Base-by-base conservation (phyloP, 177 flowering plant genomes). In the Vitis hybrid region DNA sequence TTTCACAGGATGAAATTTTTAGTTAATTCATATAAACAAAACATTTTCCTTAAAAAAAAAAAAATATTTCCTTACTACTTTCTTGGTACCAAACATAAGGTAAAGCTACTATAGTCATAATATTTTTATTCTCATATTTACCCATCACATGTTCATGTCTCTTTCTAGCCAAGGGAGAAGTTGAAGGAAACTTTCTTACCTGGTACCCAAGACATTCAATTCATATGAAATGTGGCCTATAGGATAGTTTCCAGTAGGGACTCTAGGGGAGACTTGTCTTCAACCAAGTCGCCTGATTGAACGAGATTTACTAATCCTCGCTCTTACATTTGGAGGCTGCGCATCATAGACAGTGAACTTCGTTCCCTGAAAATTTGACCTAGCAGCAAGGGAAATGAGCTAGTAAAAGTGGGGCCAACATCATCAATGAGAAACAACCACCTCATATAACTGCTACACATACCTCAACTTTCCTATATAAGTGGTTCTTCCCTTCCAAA, bases 281-380 rank as follows among this genome's bases (percentile, higher is more conserved):
- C 79, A 67, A n/a, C 82, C 81, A 49, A 79, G 77, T n/a, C 79
- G 64, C 60, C 86, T 74, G 15, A 83, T 85, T 21, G 91, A 86
- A 32, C 83, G 87, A 60, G 83, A 77, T 75, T 81, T 85, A 6
- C 79, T 74, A 11, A 82, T 78, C 72, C 59, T 78, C n/a, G 90
- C 87, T 35, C 80, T 87, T 62, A 70, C 61, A 70, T 75, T 76
- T 50, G 90, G 88, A 35, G 90, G 88, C 65, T 90, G 94, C 14
- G 85, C 81, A 81, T 90, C 97, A 78, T 82, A 88, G 32, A 90
- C 67, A 52, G 86, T 82, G 73, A 91, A 90, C 76, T 90, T 91
- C 24, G 94, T 90, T 13, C 94, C 94, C 32, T 86, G 81, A 74
- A 91, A 90, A 79, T 91, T 91, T 35, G 97, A 87, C 72, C 97